phyloP scores from a whole-genome alignment of 192 early-diverging fungal genomes.

The Coemansia sp. region DNA sequence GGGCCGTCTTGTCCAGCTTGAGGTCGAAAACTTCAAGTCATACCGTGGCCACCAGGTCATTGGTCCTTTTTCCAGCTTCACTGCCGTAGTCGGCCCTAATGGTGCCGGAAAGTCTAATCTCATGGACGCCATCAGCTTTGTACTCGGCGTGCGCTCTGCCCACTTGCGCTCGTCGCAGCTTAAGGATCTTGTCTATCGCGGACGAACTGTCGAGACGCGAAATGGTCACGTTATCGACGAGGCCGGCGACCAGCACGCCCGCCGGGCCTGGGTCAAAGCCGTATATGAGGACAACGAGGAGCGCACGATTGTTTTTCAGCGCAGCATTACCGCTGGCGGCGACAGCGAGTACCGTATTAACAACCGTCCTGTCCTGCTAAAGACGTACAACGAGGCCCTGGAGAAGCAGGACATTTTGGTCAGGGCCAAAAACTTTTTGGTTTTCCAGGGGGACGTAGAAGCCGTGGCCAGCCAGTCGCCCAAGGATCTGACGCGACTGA shows the following conservation, averaged over 20 bases:
- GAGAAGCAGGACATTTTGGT: conserved; percentile 90
- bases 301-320: conserved; percentile 64
- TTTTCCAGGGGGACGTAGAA: conserved; percentile 99
- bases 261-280: conserved; percentile 74
- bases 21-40: conserved; percentile 98
- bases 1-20: conserved; percentile 83
- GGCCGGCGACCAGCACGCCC: conserved; percentile 44
- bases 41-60: conserved; percentile 93
- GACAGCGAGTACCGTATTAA: conserved; percentile 88
- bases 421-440: conserved; percentile 95
- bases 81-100: conserved; percentile 83
- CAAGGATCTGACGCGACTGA: conserved; percentile 85
- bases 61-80: conserved; percentile 93
- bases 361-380: conserved; percentile 64
- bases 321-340: conserved; percentile 66
- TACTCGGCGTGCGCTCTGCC: conserved; percentile 89
- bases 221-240: conserved; percentile 52
- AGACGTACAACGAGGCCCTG: conserved; percentile 71
- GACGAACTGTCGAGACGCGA: conserved; percentile 50
- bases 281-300: conserved; percentile 72
- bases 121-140: conserved; percentile 99
- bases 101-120: conserved; percentile 98
- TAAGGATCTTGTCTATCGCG: conserved; percentile 87
- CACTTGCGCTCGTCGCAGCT: conserved; percentile 88
- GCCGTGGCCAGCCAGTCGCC: conserved; percentile 93